Base-by-base conservation (phyloP, 495 filamentous ascomycete genomes). In the Oidiodendron maius region DNA sequence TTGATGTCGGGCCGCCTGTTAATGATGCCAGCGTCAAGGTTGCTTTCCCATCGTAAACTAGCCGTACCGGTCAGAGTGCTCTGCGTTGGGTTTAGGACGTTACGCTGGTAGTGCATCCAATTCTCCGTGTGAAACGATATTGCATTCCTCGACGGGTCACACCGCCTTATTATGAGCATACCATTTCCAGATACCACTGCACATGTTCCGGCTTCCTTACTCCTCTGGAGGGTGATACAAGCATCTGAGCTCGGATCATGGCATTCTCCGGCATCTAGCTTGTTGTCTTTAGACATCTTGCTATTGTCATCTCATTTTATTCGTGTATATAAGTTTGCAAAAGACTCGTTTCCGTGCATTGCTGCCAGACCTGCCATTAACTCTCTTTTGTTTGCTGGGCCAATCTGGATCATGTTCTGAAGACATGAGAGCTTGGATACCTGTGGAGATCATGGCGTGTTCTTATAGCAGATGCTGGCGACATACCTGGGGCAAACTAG, bases 191-290 rank as follows among this genome's bases (percentile, higher is more conserved):
- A n/a, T n/a, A n/a, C 30, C 23, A 32, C 22, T 50, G 25, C 35
- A 32, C 46, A 50, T 50, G 42, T 39, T 25, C n/a, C 30, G 36
- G 40, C 20, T 26, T 25, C 22, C 18, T 40, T 43, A 46, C 34
- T 18, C 45, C 51, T 52, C 44, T 54, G 56, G 48, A 46, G 51
- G 51, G 43, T 53, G 39, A 53, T 41, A 32, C 49, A 57, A n/a
- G n/a, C n/a, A n/a, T n/a, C n/a, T n/a, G n/a, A n/a, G n/a, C n/a
- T n/a, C n/a, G n/a, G n/a, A n/a, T n/a, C n/a, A n/a, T 44, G 25
- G 38, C 30, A 24, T 51, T 48, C 44, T 26, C 23, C 21, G 34
- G 24, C 18, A 11, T 45, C 17, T n/a, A 23, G 20, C 37, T 20
- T 22, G n/a, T n/a, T n/a, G n/a, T n/a, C n/a, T n/a, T n/a, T n/a